Base-by-base conservation (phyloP, 495 filamentous ascomycete genomes). In the Xylaria cubensis region DNA sequence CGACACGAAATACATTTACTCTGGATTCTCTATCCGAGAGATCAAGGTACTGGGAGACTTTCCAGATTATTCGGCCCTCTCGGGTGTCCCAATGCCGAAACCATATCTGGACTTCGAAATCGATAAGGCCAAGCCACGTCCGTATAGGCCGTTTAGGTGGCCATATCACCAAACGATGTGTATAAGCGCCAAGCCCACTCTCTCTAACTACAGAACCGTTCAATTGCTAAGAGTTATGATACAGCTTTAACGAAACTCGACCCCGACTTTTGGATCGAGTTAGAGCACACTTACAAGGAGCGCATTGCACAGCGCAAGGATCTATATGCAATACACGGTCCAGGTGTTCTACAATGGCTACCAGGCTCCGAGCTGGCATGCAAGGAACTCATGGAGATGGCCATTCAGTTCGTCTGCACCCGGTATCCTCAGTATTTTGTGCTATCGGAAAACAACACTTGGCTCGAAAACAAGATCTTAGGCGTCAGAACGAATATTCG, bases 91-190 rank as follows among this genome's bases (percentile, higher is more conserved):
- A 0, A 79, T 93, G 44, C 94, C 94, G 0, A 71, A 83, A 15
- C 84, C 92, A 0, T 94, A 93, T 74, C 66, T 65, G 3, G 73
- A 79, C 19, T 93, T 92, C 74, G 82, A 91, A 70, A 90, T 92
- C 58, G 79, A 86, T 36, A 90, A 84, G 72, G 92, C 92, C 0
- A 77, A 86, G 21, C 86, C 92, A n/a, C 85, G 92, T 44, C 92
- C 90, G 17, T 92, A 92, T 78, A 86, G 94, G 36, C 94, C 94
- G 0, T 94, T 97, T 61, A 82, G 94, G 78, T 97, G 94, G 94
- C 80, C 85, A 0, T 97, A 97, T 79, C 92, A 96, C 79, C 94
- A 97, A 79, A 97, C 94, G 0, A 97, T 97, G 94, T 93, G 94
- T 97, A 88, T 72, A 90, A 86, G 55, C 19, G 17, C 55, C 42